These are phyloP conservation scores for Kandelia obovata DNA, from an alignment of 345 rosid species.

Conservation along the genomic window DNA sequence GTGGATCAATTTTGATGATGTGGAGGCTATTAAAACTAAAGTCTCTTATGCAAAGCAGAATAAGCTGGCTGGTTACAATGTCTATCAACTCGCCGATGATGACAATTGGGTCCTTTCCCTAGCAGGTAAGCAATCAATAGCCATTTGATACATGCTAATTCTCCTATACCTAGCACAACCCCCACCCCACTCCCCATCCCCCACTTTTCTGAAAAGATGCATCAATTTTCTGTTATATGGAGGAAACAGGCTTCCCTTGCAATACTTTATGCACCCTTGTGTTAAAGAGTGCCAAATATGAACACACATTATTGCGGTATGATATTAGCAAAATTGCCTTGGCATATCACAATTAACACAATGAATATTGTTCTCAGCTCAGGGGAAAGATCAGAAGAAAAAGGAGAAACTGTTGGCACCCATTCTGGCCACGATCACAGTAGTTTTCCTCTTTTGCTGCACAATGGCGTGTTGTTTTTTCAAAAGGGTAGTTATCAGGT, in stretches of 20 bases:
- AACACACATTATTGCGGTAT: too few species aligned
- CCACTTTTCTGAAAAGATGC: not conserved
- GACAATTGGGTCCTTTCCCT: constrained; percentile 41
- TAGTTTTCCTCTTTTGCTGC: not conserved
- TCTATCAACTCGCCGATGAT: constrained; percentile 32
- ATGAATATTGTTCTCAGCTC: constrained; percentile 11
- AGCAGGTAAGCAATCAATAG: constrained; percentile 19
- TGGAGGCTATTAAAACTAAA: constrained; percentile 32
- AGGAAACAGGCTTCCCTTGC: not conserved
- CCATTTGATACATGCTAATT: too few species aligned
- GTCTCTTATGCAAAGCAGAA: constrained; percentile 37
- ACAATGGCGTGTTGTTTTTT: not conserved
- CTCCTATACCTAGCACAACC: too few species aligned
- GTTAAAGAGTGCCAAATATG: too few species aligned
- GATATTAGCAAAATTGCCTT: not conserved
- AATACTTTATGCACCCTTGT: not conserved
- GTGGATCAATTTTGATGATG: constrained; percentile 49
- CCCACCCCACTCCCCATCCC: too few species aligned
- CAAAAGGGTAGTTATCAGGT: not conserved
- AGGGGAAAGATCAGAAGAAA: not conserved
- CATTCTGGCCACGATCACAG: not conserved
- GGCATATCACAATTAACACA: not conserved
- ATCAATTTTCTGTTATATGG: not conserved
- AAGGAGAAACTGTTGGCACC: not conserved
- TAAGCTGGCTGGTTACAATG: constrained; percentile 36